Conservation (phyloP, 176 grass and related monocot species). For the Paspalum notatum region DNA sequence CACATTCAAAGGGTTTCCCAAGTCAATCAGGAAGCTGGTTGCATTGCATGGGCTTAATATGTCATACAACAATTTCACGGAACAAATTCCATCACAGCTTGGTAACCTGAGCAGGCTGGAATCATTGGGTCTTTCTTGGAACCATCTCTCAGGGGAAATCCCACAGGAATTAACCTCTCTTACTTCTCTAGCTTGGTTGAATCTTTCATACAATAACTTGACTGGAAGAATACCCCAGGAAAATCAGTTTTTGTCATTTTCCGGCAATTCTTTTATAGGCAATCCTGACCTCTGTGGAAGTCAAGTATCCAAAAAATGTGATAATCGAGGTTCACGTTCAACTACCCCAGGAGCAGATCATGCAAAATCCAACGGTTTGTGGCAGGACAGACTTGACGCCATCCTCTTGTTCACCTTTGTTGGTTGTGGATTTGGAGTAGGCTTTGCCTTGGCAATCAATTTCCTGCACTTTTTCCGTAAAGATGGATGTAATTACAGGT, state of each 20-base stretch:
- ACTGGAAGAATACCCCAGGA: conserved; percentile 28
- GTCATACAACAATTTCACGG: conserved; percentile 33
- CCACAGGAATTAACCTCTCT: conserved; percentile 30
- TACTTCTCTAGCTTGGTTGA: conserved; percentile 43
- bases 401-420: no score
- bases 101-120: conserved; percentile 20
- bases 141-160: conserved; percentile 40
- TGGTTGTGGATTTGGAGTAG: no score
- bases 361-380: neutral
- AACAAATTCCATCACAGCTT: conserved; percentile 19
- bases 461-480: no score
- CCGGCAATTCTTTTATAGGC: conserved; percentile 11
- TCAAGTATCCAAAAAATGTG: conserved; percentile 27
- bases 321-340: neutral
- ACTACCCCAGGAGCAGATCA: neutral
- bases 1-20: neutral
- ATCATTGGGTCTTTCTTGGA: conserved; percentile 50
- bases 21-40: conserved; percentile 27
- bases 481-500: no score
- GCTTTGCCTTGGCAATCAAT: no score
- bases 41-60: conserved; percentile 4
- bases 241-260: conserved; percentile 7
- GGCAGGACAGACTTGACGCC: no score
- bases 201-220: conserved; percentile 57
- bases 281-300: conserved; percentile 13